phyloP scores from a whole-genome alignment of 139 green algal genomes.

The Spirogloea muscicola region DNA sequence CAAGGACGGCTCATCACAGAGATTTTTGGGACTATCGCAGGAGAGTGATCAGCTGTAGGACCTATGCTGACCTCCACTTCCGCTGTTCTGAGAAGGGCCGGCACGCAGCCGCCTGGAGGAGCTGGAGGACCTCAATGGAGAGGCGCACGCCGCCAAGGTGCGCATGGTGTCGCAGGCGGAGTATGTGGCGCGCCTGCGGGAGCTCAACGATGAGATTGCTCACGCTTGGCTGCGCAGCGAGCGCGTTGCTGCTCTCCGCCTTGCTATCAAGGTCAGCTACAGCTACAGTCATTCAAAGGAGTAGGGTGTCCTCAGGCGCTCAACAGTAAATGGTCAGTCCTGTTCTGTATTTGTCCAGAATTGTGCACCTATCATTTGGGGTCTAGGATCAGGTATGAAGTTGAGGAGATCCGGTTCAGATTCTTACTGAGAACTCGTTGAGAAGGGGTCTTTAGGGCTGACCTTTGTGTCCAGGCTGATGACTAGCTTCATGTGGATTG shows the following conservation, averaged over 20 bases:
- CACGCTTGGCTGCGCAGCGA: background rate
- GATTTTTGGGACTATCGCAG: no score
- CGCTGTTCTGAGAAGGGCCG: no score
- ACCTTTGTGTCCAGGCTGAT: background rate
- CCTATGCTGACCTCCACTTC: no score
- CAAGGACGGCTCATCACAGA: no score
- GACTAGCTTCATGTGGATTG: background rate
- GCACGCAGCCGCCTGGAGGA: background rate
- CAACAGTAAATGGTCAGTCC: no score
- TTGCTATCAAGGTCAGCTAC: conserved; percentile 8
- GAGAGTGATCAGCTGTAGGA: no score
- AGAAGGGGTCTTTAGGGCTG: background rate
- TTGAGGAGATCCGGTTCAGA: background rate
- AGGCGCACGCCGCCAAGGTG: background rate
- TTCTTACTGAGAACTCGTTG: background rate
- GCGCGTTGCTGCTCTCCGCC: background rate
- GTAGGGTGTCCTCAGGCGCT: background rate
- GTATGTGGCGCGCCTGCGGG: background rate
- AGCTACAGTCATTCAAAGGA: no score
- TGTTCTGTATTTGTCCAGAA: no score
- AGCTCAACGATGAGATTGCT: background rate
- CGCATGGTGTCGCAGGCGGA: background rate
- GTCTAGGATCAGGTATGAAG: background rate
- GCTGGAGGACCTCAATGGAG: background rate
- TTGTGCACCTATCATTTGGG: no score